Evolutionary conservation across 2,329 filamentous ascomycete genomes (phyloP).

Genomic region (Xylariales sp.): DNA sequence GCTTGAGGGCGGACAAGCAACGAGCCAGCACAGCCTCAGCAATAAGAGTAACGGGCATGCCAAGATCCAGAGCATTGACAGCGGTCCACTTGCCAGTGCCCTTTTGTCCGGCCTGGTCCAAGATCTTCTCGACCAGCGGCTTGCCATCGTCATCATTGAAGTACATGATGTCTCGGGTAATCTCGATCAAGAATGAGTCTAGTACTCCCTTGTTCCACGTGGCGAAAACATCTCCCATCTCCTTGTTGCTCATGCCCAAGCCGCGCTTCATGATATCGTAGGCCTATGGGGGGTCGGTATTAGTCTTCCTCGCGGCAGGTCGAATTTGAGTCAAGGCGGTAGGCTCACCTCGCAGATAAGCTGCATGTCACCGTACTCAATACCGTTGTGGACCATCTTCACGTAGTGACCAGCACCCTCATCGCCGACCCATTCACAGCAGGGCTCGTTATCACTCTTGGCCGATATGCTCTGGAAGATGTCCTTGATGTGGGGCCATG

Average conservation of each 20-base stretch:
- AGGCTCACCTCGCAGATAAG: constrained; percentile 87
- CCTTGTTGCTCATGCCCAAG: constrained; percentile 81
- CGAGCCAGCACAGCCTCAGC: constrained; percentile 94
- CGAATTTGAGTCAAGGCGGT: too few species aligned
- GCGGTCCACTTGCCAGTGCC: constrained; percentile 99
- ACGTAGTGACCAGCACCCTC: constrained; percentile 99
- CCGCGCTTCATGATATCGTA: constrained; percentile 99
- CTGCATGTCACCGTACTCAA: constrained; percentile 99
- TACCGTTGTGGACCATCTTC: constrained; percentile 99
- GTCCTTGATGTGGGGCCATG: constrained; percentile 98
- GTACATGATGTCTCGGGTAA: constrained; percentile 97
- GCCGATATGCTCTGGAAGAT: constrained; percentile 97
- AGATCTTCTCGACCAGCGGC: constrained; percentile 95
- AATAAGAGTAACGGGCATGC: constrained; percentile 97
- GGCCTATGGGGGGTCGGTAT: constrained; percentile 52
- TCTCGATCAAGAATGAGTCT: constrained; percentile 98
- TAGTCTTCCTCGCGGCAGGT: not conserved
- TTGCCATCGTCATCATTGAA: constrained; percentile 93
- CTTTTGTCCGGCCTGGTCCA: constrained; percentile 98
- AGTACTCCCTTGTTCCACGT: constrained; percentile 99
- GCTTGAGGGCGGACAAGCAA: constrained; percentile 91
- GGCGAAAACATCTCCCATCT: constrained; percentile 90
- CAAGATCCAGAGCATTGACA: constrained; percentile 96
- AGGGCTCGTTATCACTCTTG: constrained; percentile 95
- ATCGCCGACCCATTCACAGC: constrained; percentile 99